Conservation (phyloP, 108 stramenopile species). For the Cyclotella cryptica region DNA sequence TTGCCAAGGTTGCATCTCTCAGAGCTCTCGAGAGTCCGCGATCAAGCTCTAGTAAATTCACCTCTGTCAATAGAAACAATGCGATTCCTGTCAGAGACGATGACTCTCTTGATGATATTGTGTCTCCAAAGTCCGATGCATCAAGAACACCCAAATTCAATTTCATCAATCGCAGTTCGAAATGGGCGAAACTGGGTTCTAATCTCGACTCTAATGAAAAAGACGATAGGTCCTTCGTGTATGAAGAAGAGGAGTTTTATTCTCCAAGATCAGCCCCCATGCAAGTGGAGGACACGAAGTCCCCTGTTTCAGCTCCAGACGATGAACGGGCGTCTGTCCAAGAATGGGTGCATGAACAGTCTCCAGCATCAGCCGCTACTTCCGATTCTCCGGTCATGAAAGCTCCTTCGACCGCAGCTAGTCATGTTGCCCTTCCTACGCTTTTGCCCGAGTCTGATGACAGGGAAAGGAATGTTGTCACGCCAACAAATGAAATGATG, state of each 20-base stretch:
- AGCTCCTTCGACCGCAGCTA: background rate
- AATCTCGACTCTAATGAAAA: slow-evolving; percentile 29
- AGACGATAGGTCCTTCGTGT: slow-evolving; percentile 12
- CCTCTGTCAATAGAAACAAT: slow-evolving; percentile 16
- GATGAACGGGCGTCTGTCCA: background rate
- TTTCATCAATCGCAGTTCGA: slow-evolving; percentile 35
- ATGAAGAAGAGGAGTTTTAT: slow-evolving; percentile 18
- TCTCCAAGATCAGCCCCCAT: background rate
- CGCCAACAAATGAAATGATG: slow-evolving; percentile 15
- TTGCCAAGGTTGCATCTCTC: slow-evolving; percentile 45
- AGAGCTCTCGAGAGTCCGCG: slow-evolving; percentile 23
- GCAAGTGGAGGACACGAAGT: background rate
- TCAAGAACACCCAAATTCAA: slow-evolving; percentile 21
- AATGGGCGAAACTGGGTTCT: slow-evolving; percentile 44
- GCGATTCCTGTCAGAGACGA: slow-evolving; percentile 3
- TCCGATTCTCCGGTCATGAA: background rate
- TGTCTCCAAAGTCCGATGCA: slow-evolving; percentile 12
- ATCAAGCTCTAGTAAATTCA: slow-evolving; percentile 21
- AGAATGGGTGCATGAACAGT: background rate
- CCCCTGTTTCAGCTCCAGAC: background rate
- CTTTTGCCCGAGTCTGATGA: background rate
- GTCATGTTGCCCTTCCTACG: slow-evolving; percentile 2
- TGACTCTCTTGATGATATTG: background rate
- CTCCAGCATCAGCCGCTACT: background rate
- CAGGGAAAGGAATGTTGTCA: slow-evolving; percentile 15